Base-by-base conservation (phyloP, 306 rosid species). In the Cicer chorassanicum region DNA sequence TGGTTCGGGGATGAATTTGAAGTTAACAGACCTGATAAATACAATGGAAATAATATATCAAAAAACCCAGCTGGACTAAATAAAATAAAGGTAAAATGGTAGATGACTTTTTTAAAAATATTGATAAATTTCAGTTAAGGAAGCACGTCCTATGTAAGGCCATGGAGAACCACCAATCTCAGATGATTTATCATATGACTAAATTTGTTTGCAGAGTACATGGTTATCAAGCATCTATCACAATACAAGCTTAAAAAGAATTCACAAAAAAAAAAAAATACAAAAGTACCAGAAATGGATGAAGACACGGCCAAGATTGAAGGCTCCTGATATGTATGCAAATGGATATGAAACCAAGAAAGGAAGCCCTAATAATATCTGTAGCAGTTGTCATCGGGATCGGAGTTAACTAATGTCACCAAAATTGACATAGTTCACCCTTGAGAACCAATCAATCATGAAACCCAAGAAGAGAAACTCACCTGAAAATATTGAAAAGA, bases 261-360 rank as follows among this genome's bases (percentile, higher is more conserved):
- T 29, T 29, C 36, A 29, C 36, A 29, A 29, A 29, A 29, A 29
- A 24, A 21, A 24, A 2, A 21, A 29, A 29, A 29, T 4, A 29
- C 5, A 29, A 0, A 78, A 57, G 82, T 91, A 93, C 97, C 97
- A 94, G 83, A 90, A 94, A 84, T 90, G 97, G 83, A 94, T 87
- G 88, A 94, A 94, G 84, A 94, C 89, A 1, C 97, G 96, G 39
- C 97, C 93, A 65, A 94, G 99, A 83, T 94, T 89, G 90, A 94
- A 94, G 80, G 99, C 92, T 41, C 86, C 83, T 61, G 99, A 90
- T 78, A 94, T 59, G 84, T 94, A 92, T 57, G 90, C 94, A 72
- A 84, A 63, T n/a, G 95, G 93, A 78, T 92, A 70, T 72, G 96
- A 84, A 78, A 90, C 77, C 74, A 94, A 75, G 84, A 94, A 94